Percentiles rank a stretch among this genome's conserved stretches.
phyloP scores from a whole-genome alignment of 2,329 filamentous ascomycete genomes.

The Teratosphaeria destructans region DNA sequence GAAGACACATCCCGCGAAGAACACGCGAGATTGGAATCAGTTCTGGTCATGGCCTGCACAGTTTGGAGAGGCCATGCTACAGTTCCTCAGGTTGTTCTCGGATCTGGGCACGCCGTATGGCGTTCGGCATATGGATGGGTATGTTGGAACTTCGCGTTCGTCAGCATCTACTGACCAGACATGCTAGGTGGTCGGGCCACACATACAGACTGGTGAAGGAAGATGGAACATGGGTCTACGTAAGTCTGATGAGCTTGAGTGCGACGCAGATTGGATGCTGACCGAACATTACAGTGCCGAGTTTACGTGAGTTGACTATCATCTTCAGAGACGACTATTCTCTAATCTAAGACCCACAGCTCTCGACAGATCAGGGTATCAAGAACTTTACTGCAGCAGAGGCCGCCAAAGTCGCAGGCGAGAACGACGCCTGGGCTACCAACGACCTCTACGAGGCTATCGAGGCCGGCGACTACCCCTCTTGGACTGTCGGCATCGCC shows the following conservation, averaged over 20 bases:
- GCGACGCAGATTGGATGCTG: background rate
- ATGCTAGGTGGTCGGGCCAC: background rate
- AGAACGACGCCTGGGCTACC: constrained; percentile 28
- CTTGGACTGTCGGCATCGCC: constrained; percentile 46
- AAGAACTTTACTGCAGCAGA: constrained; percentile 33
- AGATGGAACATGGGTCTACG: background rate
- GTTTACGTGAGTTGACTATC: constrained; percentile 13
- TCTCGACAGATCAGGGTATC: constrained; percentile 39
- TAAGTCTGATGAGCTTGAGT: background rate
- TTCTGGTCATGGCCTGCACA: constrained; percentile 14
- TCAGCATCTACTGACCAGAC: background rate
- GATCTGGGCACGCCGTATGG: background rate
- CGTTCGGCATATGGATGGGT: background rate
- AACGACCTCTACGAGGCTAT: constrained; percentile 37
- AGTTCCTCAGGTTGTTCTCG: background rate
- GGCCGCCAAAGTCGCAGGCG: constrained; percentile 25
- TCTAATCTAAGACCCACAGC: constrained; percentile 42
- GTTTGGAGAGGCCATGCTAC: background rate
- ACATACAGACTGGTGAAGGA: background rate
- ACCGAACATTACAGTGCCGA: background rate
- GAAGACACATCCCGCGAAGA: background rate
- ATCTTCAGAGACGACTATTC: constrained; percentile 30
- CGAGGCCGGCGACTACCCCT: constrained; percentile 34
- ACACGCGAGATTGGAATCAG: constrained; percentile 29
- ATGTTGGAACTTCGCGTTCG: background rate